Base-by-base conservation (phyloP, 2,329 filamentous ascomycete species). In the Fusarium sp. region DNA sequence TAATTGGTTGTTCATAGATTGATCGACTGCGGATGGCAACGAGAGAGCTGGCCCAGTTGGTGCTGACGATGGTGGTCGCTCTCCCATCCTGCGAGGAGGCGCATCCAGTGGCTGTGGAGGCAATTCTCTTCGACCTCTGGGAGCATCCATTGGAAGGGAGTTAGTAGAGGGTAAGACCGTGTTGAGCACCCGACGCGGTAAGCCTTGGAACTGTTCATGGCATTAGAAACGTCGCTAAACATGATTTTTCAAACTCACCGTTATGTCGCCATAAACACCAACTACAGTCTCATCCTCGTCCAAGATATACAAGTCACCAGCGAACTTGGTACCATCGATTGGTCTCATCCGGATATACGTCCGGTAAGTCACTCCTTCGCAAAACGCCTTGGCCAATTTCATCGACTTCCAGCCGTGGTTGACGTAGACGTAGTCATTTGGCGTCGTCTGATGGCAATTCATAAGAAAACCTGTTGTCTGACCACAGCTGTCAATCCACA, bases 401-500 rank as follows among this genome's bases (percentile, higher is more conserved):
- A 88, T 77, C 3, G 82, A 83, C 34, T 83, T 83, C 87, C 87
- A 89, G 34, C 86, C 86, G 69, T 89, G 87, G 13, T 86, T 88
- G 71, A 89, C 86, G 75, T 82, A 89, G 50, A 88, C 84, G 7
- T 84, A 86, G 65, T 88, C 85, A n/a, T 87, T 80, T 16, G 81
- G 84, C 1, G 72, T 73, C 9, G 58, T 70, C 2, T 88, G 86
- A 9, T 84, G 85, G 10, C 82, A 86, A 67, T 89, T 89, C 76
- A 88, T 81, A 61, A 89, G 85, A 77, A 89, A 89, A 23, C 87
- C 87, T 0, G 86, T 86, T 56, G 89, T 83, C 66, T 89, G 86
- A 58, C 84, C 85, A 58, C 86, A 73, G 56, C 85, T 87, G 71
- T 89, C 87, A 53, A 89, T 85, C 81, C 85, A 88, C 75, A 85